Base-by-base conservation (phyloP, 2,329 filamentous ascomycete species). In the Aspergillus felis region DNA sequence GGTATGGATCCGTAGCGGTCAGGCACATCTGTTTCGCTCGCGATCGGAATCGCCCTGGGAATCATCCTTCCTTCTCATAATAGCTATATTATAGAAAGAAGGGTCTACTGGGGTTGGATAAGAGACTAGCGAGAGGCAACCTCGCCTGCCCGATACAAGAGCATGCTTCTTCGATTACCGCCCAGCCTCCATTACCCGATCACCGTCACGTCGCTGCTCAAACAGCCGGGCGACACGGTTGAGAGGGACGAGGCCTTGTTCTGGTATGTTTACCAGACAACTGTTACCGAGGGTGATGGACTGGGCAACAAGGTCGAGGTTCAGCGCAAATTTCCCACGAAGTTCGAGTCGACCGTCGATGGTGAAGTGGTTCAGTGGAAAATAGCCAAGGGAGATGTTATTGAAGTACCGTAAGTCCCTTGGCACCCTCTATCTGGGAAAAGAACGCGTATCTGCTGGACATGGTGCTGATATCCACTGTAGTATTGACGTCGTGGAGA, bases 201-300 rank as follows among this genome's bases (percentile, higher is more conserved):
- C 76, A 96, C 89, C 66, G 88, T 99, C 76, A 92, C 87, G 67
- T 89, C 91, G 74, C 82, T 97, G 60, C 84, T 93, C 64, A 92
- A 91, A 75, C 79, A 82, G 64, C 84, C 85, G 22, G 89, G 90
- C 74, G 91, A 96, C 67, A 71, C 83, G 61, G 84, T 99, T 69
- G 82, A 85, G 68, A 89, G 89, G 74, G 82, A 91, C 69, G 89
- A 92, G 68, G 83, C 86, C 55, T 82, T 97, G 56, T 87, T 99
- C 72, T 86, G 90, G 73, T 99, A 97, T 81, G 87, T 87, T 61
- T 99, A 92, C 78, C 87, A 87, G 68, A 92, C 88, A 75, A 87
- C 81, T 29, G 82, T 87, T 70, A 88, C 78, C 48, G 83, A 87
- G 71, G 82, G 80, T 61, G 80, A 91, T 75, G 86, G 86, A 64